These are phyloP conservation scores for Ogataea naganishii DNA, from an alignment of 805 yeast species.

Conservation along the genomic window DNA sequence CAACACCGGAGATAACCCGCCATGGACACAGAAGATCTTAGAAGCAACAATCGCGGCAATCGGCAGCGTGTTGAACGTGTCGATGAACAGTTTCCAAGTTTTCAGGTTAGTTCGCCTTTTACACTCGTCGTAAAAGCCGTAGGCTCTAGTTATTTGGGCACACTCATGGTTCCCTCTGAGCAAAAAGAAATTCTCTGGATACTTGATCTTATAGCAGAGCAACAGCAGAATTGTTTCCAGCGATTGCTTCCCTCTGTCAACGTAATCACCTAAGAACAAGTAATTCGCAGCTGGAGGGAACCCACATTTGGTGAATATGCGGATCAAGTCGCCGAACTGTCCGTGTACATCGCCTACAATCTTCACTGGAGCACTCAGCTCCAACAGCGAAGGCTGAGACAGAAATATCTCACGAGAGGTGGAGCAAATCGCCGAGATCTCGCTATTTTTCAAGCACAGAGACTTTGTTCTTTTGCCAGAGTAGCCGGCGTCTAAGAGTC, in stretches of 20 bases:
- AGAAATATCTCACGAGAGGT: constrained; percentile 84
- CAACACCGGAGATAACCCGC: constrained; percentile 72
- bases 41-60: constrained; percentile 94
- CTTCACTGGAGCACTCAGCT: constrained; percentile 78
- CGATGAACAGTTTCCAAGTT: constrained; percentile 90
- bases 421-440: constrained; percentile 79
- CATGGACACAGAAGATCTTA: constrained; percentile 87
- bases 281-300: constrained; percentile 94
- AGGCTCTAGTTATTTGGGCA: constrained; percentile 92
- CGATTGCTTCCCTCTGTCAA: constrained; percentile 95
- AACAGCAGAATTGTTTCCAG: constrained; percentile 83
- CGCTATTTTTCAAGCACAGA: constrained; percentile 83
- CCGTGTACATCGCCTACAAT: constrained; percentile 96
- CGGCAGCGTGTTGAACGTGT: constrained; percentile 91
- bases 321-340: constrained; percentile 83
- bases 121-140: constrained; percentile 97
- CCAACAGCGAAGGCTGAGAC: constrained; percentile 84
- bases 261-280: constrained; percentile 91
- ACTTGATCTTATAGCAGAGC: constrained; percentile 89
- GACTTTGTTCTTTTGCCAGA: constrained; percentile 87
- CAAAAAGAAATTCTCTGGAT: constrained; percentile 91
- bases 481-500: constrained; percentile 91
- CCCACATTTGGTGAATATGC: constrained; percentile 92
- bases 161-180: constrained; percentile 96
- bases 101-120: constrained; percentile 87